These are phyloP conservation scores for Fusarium agapanthi DNA, from an alignment of 2,329 filamentous ascomycete species.

Conservation along the genomic window DNA sequence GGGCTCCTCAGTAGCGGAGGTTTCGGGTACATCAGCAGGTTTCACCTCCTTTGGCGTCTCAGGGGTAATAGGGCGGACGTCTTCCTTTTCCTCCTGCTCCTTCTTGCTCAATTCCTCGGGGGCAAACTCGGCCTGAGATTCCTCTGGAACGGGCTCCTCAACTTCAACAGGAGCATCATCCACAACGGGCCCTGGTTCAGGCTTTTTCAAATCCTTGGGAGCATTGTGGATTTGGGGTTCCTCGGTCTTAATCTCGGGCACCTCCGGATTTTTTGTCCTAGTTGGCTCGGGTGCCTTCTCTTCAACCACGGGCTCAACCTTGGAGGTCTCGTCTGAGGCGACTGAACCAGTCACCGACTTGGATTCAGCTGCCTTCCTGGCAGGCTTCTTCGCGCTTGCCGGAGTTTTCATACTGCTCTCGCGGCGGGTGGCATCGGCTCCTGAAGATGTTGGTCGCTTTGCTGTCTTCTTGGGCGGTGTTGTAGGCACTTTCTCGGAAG, in stretches of 20 bases:
- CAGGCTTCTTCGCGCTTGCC: conserved; percentile 37
- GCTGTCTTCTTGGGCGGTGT: conserved; percentile 58
- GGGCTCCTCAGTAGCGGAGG: conserved; percentile 14
- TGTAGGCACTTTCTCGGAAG: conserved; percentile 65
- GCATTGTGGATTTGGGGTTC: background rate
- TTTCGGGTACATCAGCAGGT: background rate
- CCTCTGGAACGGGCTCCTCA: conserved; percentile 13
- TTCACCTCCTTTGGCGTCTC: conserved; percentile 3
- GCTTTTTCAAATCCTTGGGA: background rate
- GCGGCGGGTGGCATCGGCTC: conserved; percentile 30
- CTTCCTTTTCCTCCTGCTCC: background rate
- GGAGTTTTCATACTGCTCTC: conserved; percentile 37
- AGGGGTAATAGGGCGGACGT: background rate
- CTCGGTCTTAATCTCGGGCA: background rate
- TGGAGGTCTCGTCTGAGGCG: conserved; percentile 5
- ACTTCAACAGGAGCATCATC: conserved; percentile 28
- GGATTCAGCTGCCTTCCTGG: conserved; percentile 11
- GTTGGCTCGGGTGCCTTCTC: conserved; percentile 7
- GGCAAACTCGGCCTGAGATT: background rate
- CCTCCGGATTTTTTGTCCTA: conserved; percentile 7
- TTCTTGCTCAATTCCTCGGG: conserved; percentile 5
- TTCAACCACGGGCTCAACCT: conserved; percentile 2
- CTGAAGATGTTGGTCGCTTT: conserved; percentile 36
- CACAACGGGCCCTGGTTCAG: conserved; percentile 4
- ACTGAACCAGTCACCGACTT: background rate